Base-by-base conservation (phyloP, 1,284 basidiomycete species). In the Cystobasidium slooffiae region DNA sequence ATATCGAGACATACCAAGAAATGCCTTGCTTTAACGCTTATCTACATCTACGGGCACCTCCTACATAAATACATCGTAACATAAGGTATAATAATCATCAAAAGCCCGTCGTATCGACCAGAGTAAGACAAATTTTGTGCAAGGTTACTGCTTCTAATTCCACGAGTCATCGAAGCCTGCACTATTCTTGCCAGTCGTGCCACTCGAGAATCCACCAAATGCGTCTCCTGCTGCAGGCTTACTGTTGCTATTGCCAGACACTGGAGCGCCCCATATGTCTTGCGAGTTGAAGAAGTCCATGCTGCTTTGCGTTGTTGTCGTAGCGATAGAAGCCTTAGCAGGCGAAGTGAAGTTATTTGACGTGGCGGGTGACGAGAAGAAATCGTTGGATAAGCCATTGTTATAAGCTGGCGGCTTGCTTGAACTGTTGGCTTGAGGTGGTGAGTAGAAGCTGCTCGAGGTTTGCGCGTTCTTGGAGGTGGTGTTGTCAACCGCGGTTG, bases 221-320 rank as follows among this genome's bases (percentile, higher is more conserved):
- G 59, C 52, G 47, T 65, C 70, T 9, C 43, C 31, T 31, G 39
- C 43, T 14, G 41, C 16, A 16, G 3, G 12, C 55, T 46, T 70
- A 12, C 41, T 53, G 14, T 66, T 58, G 12, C 31, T 59, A 39
- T 46, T 66, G 31, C 49, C n/a, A n/a, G 56, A 43, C n/a, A 46
- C 44, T 18, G 55, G 41, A 1, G 52, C 52, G n/a, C 70, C 70
- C 70, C 70, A 73, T 16, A 73, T 73, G 41, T 73, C 70, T 52
- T 59, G 56, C 18, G 70, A 73, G 43, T 73, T 66, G 70, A 65
- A 73, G 22, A 73, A 61, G 37, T 73, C 70, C 44, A 73, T 62
- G 14, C 52, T 58, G 55, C 18, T 46, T n/a, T 51, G 47, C 39
- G 16, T 51, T 39, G 47, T 39, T 0, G 37, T 39, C 4, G 61